Evolutionary conservation across 139 green algal genomes (phyloP), one percentile per base, ranked within the genome.

Genomic region (Tetraselmis striata): DNA sequence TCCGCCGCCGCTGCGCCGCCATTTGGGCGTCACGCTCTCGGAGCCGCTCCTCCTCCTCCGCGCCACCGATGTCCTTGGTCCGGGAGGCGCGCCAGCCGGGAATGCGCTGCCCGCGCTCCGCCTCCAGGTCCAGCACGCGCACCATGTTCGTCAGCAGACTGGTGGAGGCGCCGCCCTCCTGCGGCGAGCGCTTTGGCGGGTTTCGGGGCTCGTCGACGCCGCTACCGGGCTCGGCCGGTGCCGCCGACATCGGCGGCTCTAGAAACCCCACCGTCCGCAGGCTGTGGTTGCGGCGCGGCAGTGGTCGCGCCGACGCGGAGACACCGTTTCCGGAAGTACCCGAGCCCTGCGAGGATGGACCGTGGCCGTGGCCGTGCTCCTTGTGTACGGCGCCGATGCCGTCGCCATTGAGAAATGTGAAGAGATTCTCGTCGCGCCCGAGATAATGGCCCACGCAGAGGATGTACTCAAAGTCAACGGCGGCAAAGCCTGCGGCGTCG

Each of bases 361-460:
- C 28, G 30, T 32, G 59, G 2, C n/a, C 30, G 24, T n/a, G 74
- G 5, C 31, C 74, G 29, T 45, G 29, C 45, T 67, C 45, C 45
- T 67, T 67, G 45, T 18, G 28, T 24, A 25, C 26, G 11, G 45
- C 45, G 11, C 45, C 45, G 18, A 67, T 67, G 18, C 45, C 45
- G 45, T 67, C 45, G 45, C 94, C 93, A 86, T 98, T 93, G 80
- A 98, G 97, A 31, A 96, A 90, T 0, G 91, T 92, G 87, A 97
- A 98, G 76, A 98, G 93, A 92, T 98, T 97, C 83, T 98, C 95
- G 74, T 98, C 95, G 18, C 95, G 91, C 1, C 83, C 90, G 77
- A 99, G 88, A 77, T 99, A 97, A 89, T 99, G 97, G 0, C 97
- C 95, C 45, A 67, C 45, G 45, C 45, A 67, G 11, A 67, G 45